These are phyloP conservation scores for Staphylotrichum longicolle DNA, from an alignment of 495 filamentous ascomycete genomes.

Conservation along the genomic window DNA sequence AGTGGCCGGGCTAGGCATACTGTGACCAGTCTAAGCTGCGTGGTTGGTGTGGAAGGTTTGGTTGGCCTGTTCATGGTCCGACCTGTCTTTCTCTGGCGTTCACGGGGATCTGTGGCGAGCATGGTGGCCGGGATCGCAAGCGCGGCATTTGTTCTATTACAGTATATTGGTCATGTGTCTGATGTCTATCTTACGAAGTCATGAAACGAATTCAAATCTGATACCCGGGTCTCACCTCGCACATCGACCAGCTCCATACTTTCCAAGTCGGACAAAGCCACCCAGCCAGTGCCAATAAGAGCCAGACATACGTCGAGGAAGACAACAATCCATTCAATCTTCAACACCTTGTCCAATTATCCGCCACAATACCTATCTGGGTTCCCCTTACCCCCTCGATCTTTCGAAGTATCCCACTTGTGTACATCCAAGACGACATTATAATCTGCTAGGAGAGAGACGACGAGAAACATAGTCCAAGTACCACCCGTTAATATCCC, in stretches of 20 bases:
- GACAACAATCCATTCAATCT: neutral
- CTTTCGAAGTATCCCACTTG: neutral
- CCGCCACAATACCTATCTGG: neutral
- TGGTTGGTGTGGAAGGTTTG: neutral
- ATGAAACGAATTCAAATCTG: too few relatives aligned
- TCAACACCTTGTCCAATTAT: neutral
- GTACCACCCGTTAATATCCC: conserved; percentile 7
- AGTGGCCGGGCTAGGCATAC: conserved; percentile 26
- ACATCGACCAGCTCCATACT: too few relatives aligned
- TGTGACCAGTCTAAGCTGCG: neutral
- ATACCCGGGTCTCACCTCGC: too few relatives aligned
- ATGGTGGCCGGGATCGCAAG: too few relatives aligned
- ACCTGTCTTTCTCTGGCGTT: neutral
- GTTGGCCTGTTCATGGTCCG: neutral
- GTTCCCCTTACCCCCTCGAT: neutral
- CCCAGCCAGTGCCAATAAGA: too few relatives aligned
- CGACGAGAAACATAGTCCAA: neutral
- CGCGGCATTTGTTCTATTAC: too few relatives aligned
- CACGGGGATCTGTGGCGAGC: too few relatives aligned
- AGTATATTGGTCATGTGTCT: too few relatives aligned
- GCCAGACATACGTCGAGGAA: neutral
- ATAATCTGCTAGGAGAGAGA: conserved; percentile 3
- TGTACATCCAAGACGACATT: conserved; percentile 2
- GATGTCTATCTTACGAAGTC: too few relatives aligned
- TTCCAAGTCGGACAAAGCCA: too few relatives aligned